These are phyloP conservation scores for Allodekkera sacchari DNA, from an alignment of 805 yeast genomes.

Conservation along the genomic window DNA sequence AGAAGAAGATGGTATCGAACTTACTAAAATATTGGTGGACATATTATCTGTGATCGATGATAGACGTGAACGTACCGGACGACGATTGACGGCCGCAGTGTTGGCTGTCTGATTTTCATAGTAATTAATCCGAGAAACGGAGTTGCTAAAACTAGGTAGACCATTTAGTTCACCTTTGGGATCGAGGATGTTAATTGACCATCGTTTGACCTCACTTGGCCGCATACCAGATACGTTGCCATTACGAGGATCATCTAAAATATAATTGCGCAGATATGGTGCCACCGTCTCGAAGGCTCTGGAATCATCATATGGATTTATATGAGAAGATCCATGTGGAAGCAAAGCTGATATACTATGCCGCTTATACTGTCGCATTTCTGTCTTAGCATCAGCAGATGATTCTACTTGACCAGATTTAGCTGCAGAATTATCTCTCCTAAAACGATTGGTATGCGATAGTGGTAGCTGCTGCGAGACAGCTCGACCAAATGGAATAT, in stretches of 20 bases:
- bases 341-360: conserved; percentile 14
- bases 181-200: neutral
- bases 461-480: neutral
- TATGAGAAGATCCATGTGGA: conserved; percentile 3
- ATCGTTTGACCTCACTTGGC: conserved; percentile 1
- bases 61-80: too few species aligned
- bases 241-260: conserved; percentile 1
- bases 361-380: conserved; percentile 11
- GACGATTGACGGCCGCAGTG: conserved; percentile 8
- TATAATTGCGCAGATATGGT: conserved; percentile 10
- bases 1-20: neutral
- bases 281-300: conserved; percentile 21
- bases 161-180: neutral
- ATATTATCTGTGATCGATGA: conserved; percentile 4
- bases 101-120: conserved; percentile 12
- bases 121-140: conserved; percentile 17
- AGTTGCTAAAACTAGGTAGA: conserved; percentile 9
- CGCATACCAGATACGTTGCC: neutral
- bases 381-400: conserved; percentile 7
- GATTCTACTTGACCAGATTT: conserved; percentile 10
- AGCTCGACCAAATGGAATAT: conserved; percentile 2
- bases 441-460: conserved; percentile 6
- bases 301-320: conserved; percentile 19
- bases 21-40: neutral
- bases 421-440: conserved; percentile 9